phyloP scores from a whole-genome alignment of 192 early-diverging fungal species.

The Backusella psychrophila region DNA sequence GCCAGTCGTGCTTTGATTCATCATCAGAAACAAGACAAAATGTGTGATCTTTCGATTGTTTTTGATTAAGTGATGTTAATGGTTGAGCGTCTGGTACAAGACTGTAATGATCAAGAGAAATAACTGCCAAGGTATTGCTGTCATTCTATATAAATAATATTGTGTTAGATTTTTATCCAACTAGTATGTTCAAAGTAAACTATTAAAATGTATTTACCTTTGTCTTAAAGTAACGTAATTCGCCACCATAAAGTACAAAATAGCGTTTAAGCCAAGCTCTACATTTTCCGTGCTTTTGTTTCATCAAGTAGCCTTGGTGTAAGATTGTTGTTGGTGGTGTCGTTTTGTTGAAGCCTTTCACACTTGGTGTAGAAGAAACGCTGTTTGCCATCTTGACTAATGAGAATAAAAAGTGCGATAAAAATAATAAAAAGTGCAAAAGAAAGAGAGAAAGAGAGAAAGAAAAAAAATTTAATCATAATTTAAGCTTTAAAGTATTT shows the following conservation, averaged over 20 bases:
- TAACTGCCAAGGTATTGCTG: background rate
- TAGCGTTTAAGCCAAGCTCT: slow-evolving; percentile 21
- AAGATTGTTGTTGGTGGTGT: background rate
- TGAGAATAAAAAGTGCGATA: background rate
- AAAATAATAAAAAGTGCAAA: background rate
- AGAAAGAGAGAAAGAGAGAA: background rate
- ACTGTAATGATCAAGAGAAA: slow-evolving; percentile 18
- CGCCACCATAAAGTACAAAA: slow-evolving; percentile 21
- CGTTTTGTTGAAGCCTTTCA: background rate
- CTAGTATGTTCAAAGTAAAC: background rate
- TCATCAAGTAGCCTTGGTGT: slow-evolving; percentile 21
- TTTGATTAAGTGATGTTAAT: slow-evolving; percentile 12
- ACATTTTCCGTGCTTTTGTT: slow-evolving; percentile 28
- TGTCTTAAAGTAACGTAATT: slow-evolving; percentile 16
- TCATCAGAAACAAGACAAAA: slow-evolving; percentile 22
- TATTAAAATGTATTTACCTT: slow-evolving; percentile 6
- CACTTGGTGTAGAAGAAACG: background rate
- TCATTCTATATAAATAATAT: slow-evolving; percentile 6
- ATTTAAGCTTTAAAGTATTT: background rate
- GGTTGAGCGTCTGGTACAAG: slow-evolving; percentile 7
- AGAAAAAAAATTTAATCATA: background rate
- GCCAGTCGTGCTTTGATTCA: slow-evolving; percentile 6
- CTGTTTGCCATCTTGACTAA: background rate
- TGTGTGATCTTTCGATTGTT: background rate
- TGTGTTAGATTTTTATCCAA: background rate